phyloP scores from a whole-genome alignment of 352 stramenopile genomes.

The Globisporangium nunn region DNA sequence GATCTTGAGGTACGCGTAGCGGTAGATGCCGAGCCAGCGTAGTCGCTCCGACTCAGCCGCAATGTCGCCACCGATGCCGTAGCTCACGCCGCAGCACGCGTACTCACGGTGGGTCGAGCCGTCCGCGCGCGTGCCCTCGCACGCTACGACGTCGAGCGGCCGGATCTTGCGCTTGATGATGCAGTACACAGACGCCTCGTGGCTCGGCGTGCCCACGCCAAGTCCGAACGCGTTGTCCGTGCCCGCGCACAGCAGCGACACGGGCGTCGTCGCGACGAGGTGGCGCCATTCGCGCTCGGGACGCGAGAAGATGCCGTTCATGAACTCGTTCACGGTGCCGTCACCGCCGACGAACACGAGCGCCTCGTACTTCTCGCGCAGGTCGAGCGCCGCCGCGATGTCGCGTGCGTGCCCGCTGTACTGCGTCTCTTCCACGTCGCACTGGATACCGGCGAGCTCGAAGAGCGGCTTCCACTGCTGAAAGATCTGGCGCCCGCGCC shows the following conservation, averaged over 20 bases:
- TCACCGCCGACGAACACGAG: constrained; percentile 76
- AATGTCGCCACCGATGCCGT: constrained; percentile 68
- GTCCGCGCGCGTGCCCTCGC: constrained; percentile 36
- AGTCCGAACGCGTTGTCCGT: constrained; percentile 78
- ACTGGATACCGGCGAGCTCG: constrained; percentile 56
- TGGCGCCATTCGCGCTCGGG: constrained; percentile 67
- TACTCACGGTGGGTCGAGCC: constrained; percentile 51
- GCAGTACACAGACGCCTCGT: constrained; percentile 62
- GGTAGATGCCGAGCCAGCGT: constrained; percentile 59
- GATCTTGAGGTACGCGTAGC: constrained; percentile 68
- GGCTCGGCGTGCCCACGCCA: constrained; percentile 56
- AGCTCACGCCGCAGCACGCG: constrained; percentile 69
- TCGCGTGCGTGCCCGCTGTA: constrained; percentile 69
- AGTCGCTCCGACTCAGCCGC: constrained; percentile 65
- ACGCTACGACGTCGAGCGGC: constrained; percentile 60
- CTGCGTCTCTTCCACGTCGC: constrained; percentile 68
- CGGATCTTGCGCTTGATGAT: constrained; percentile 82
- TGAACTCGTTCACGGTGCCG: constrained; percentile 80
- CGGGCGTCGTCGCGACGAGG: constrained; percentile 59
- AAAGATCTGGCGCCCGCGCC: constrained; percentile 56
- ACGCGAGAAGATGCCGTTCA: constrained; percentile 71
- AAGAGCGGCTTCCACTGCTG: constrained; percentile 50
- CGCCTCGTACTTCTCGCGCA: constrained; percentile 59
- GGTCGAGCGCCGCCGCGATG: constrained; percentile 50
- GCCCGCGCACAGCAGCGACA: constrained; percentile 63